Percentiles rank a stretch among this genome's conserved stretches.
Evolutionary conservation across 2,329 filamentous ascomycete genomes (phyloP).

Genomic region (Chrysosporium keratinophilum): DNA sequence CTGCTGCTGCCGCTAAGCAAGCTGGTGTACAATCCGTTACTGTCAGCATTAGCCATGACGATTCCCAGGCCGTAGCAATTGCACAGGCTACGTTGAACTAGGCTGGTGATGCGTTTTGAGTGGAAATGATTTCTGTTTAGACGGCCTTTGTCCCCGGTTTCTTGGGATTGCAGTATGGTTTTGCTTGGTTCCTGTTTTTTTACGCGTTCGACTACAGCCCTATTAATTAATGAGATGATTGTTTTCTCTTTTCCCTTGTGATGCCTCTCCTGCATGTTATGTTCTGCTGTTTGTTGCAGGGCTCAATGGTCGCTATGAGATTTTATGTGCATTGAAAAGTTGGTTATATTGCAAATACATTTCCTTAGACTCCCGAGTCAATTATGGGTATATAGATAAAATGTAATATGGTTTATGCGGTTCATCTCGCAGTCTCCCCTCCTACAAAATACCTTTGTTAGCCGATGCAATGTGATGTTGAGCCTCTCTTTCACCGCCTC

Average conservation of each 20-base stretch:
- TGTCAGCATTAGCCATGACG: conserved; percentile 92
- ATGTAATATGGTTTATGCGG: background rate
- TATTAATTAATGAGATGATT: conserved; percentile 7
- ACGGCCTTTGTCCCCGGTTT: background rate
- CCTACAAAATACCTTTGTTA: no score
- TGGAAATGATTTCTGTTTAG: background rate
- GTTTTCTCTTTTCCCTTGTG: background rate
- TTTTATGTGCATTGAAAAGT: conserved; percentile 3
- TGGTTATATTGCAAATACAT: background rate
- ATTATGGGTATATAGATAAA: background rate
- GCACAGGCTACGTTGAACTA: conserved; percentile 68
- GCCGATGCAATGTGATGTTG: no score
- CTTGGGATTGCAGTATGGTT: background rate
- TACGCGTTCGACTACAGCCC: background rate
- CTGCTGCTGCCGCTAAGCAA: conserved; percentile 69
- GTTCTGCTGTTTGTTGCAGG: background rate
- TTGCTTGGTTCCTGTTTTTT: background rate
- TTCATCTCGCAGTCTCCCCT: no score
- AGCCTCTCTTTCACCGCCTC: no score
- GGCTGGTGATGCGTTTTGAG: background rate
- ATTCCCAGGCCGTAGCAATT: conserved; percentile 87
- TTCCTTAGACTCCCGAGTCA: background rate
- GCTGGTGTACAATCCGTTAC: conserved; percentile 80
- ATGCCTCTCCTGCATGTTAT: background rate
- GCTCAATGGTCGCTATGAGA: background rate